These are phyloP conservation scores for Pichia deserticola DNA, from an alignment of 805 yeast genomes.

Conservation along the genomic window DNA sequence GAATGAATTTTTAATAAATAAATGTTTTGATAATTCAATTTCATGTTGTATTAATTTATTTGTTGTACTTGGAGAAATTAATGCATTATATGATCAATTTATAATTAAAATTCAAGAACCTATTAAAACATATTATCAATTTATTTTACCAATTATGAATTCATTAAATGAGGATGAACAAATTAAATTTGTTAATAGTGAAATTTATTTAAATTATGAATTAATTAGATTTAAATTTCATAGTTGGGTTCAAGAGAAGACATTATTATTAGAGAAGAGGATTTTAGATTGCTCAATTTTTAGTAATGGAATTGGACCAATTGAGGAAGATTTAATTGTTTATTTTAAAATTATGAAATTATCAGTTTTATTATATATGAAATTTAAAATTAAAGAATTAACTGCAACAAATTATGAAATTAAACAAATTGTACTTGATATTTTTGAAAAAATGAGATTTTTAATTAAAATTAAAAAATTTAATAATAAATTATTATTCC, in stretches of 20 bases:
- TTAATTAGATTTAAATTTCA: conserved; percentile 16
- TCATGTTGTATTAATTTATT: conserved; percentile 16
- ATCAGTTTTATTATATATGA: conserved; percentile 14
- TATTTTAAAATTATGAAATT: conserved; percentile 18
- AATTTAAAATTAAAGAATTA: conserved; percentile 16
- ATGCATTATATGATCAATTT: conserved; percentile 12
- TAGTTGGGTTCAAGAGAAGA: conserved; percentile 19
- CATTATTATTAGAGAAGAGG: conserved; percentile 8
- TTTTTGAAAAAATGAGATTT: conserved; percentile 14
- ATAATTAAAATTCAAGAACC: conserved; percentile 3
- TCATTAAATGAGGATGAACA: conserved; percentile 5
- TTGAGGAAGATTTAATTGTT: conserved; percentile 7
- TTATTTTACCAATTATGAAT: conserved; percentile 4
- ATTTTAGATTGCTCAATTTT: conserved; percentile 11
- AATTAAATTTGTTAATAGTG: conserved; percentile 8
- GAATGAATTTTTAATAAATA: not conserved
- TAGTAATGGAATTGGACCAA: conserved; percentile 3
- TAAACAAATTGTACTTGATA: conserved; percentile 14
- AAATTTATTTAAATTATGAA: conserved; percentile 14
- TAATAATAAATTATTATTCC: conserved; percentile 15
- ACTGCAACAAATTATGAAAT: conserved; percentile 19
- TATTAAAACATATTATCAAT: conserved; percentile 2
- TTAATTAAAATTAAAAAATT: conserved; percentile 9
- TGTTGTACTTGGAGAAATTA: conserved; percentile 15
- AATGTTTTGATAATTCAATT: conserved; percentile 11